Base-by-base conservation (phyloP, 2,329 filamentous ascomycete species). In the Colletotrichum chlorophyti region DNA sequence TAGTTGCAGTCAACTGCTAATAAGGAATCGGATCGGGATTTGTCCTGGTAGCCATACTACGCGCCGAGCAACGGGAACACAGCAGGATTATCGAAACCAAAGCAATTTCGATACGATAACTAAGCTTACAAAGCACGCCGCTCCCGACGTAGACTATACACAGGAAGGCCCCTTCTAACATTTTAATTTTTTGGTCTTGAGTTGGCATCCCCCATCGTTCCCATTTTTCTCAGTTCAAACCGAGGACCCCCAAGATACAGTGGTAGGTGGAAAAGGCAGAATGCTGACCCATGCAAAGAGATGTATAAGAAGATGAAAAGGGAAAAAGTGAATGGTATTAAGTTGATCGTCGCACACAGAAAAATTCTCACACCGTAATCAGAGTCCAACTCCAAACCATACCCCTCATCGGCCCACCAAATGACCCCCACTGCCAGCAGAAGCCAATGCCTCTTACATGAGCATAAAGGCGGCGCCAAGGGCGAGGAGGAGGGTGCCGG, bases 391-490 rank as follows among this genome's bases (percentile, higher is more conserved):
- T 38, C 40, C 58, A 40, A 46, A 34, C 53, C 32, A 3, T 19
- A 55, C 17, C 27, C 21, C 23, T 32, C 41, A 24, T 31, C 43
- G 14, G 24, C 45, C 34, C 26, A 4, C 35, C 29, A 27, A 29
- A 17, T 37, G 15, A 48, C 24, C 3, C 14, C 41, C 11, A n/a
- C 15, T 31, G 19, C 34, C 17, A 21, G n/a, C 32, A 32, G 10
- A 17, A 34, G 19, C 21, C 14, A 15, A 8, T 14, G 9, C 43
- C 27, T 12, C 34, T 58, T 70, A 72, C 60, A 73, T 55, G 34
- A 84, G 69, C 65, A 83, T 64, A 57, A 83, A 70, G 55, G 75
- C 72, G 29, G 73, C 74, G 52, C 70, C 79, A 29, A 80, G 59
- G 58, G 68, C 76, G 46, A 80, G 62, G 42, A 85, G 71, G 60